A percentile compares a stretch with the other conserved stretches of the same genome.
Evolutionary conservation across 768 basidiomycete genomes (phyloP).

Genomic region (Hericium rajendrae): DNA sequence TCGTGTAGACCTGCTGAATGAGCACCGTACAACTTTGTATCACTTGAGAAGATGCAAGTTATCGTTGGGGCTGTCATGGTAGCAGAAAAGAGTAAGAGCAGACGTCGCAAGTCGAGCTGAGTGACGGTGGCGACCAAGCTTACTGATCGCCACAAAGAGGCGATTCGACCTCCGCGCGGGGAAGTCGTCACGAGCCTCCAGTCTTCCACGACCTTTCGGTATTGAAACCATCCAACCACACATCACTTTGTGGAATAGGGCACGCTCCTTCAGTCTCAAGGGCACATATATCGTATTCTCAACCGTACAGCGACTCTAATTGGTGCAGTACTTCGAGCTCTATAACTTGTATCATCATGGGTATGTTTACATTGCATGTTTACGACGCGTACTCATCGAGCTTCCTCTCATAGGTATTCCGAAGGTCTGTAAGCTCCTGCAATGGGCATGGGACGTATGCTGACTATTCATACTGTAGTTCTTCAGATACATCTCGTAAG

Average conservation of each 20-base stretch:
- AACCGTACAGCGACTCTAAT: not conserved
- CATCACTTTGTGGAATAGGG: not conserved
- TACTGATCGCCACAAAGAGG: no score
- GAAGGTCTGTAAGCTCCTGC: slow-evolving; percentile 26
- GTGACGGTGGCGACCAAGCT: no score
- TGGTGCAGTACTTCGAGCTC: not conserved
- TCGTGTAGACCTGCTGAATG: no score
- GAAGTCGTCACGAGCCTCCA: not conserved
- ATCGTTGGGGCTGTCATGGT: no score
- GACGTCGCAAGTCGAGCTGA: no score
- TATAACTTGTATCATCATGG: slow-evolving; percentile 7
- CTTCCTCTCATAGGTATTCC: slow-evolving; percentile 32
- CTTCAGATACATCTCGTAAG: slow-evolving; percentile 93
- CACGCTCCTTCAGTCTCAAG: not conserved
- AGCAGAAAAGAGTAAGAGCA: no score
- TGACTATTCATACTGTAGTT: slow-evolving; percentile 43
- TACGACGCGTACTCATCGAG: not conserved
- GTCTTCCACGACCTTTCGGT: not conserved
- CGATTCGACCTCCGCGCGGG: not conserved
- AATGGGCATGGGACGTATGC: not conserved
- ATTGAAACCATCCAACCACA: not conserved
- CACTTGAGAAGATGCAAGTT: no score
- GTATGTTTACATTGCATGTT: not conserved
- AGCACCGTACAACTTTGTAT: no score
- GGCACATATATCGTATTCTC: not conserved